Evolutionary conservation across 345 rosid genomes (phyloP).

Genomic region (Gossypium turneri): DNA sequence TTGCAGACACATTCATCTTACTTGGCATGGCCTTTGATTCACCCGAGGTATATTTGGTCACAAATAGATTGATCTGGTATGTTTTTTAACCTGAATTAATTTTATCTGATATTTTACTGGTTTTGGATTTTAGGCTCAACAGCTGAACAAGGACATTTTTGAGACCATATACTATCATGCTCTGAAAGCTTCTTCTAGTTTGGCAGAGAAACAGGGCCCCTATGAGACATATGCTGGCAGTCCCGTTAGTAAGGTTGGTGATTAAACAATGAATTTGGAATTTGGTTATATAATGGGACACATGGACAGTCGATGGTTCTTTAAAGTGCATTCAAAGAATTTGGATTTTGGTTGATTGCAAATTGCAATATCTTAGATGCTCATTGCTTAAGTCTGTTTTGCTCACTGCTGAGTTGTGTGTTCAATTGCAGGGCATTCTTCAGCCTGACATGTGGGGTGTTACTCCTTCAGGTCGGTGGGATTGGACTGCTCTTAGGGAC

Average conservation of each 20-base stretch:
- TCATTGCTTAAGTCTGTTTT: neutral
- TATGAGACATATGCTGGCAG: conserved; percentile 78
- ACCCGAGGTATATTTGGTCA: conserved; percentile 50
- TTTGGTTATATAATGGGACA: neutral
- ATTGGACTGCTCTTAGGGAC: conserved; percentile 63
- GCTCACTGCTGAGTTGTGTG: conserved; percentile 10
- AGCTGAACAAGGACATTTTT: conserved; percentile 83
- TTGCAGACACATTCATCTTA: conserved; percentile 85
- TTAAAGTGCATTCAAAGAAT: neutral
- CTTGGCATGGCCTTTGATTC: conserved; percentile 95
- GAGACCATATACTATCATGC: conserved; percentile 90
- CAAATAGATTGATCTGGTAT: neutral
- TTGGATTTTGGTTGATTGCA: neutral
- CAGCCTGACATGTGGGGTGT: conserved; percentile 98
- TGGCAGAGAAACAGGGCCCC: conserved; percentile 67
- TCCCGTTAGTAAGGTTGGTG: conserved; percentile 88
- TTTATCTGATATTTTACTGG: conserved; percentile 21
- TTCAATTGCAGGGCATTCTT: conserved; percentile 60
- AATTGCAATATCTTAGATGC: neutral
- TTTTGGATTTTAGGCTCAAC: conserved; percentile 59
- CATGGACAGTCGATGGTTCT: neutral
- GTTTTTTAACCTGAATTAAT: neutral
- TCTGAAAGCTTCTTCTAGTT: conserved; percentile 62
- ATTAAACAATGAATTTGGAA: neutral
- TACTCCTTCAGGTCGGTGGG: conserved; percentile 65